Evolutionary conservation across 139 green algal species (phyloP), one percentile per base, ranked within the genome.

Genomic region (Chlorella sp.): DNA sequence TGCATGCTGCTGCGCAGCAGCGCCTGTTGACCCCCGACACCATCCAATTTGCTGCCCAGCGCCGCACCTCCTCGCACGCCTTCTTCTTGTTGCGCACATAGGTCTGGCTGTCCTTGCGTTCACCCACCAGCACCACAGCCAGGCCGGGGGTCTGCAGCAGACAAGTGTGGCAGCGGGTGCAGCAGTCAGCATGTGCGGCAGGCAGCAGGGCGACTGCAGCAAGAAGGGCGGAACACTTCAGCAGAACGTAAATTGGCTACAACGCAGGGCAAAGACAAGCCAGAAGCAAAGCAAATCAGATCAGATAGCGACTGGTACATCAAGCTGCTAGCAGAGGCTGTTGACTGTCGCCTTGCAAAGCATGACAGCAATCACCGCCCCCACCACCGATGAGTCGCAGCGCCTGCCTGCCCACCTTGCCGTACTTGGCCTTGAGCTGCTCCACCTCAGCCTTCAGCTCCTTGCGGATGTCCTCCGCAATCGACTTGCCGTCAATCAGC

Each of bases 51-150:
- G 44, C 44, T 55, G 44, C 44, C 44, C 44, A 55, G 44, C 44
- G 25, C n/a, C 69, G 36, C 69, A 78, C 94, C 87, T 99, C 95
- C 47, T 94, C 93, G 83, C 97, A 98, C 11, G 93, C 96, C 87
- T 97, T 98, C 47, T 94, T 93, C 91, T 99, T 99, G 91, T 93
- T 98, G 55, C 96, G 91, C 21, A 99, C 97, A 86, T 99, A 99
- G 0, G 97, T 99, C 85, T 99, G 91, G 28, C 94, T 98, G 89
- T 99, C 97, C 81, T 98, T 98, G 70, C 97, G 91, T 72, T 95
- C 90, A 16, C 97, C 97, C 16, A 99, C 97, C 17, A 99, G 93
- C 1, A 99, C 95, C 3, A 99, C 97, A 16, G 97, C 97, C 56
- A 99, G 90, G 12, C 97, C 97, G 30, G 97, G 97, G 0, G 94